Evolutionary conservation across 257 asterid genomes (phyloP).

Genomic region (Coffea canephora): DNA sequence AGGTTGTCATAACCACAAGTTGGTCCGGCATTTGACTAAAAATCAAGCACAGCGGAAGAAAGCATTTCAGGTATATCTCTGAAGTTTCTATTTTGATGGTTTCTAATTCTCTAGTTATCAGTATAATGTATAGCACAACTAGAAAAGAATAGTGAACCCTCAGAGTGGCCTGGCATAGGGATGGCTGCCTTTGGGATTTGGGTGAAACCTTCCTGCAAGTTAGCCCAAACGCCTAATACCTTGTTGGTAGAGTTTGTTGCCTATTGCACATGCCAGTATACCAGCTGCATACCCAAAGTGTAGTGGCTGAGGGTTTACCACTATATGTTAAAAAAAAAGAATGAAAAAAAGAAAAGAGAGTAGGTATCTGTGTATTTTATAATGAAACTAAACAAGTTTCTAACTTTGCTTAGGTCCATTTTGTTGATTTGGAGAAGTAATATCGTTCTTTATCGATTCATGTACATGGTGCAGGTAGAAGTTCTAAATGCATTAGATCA

Average conservation of each 20-base stretch:
- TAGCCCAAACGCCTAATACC: background rate
- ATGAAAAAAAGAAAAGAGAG: background rate
- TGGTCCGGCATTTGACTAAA: slow-evolving; percentile 16
- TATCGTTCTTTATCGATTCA: background rate
- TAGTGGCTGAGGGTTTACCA: background rate
- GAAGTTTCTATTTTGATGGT: background rate
- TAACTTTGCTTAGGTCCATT: too few relatives aligned
- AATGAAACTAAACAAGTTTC: background rate
- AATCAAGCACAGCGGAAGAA: slow-evolving; percentile 23
- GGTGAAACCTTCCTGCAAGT: background rate
- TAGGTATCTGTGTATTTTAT: background rate
- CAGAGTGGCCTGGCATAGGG: background rate
- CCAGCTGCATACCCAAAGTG: background rate
- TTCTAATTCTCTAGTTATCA: background rate
- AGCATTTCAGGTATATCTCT: slow-evolving; percentile 18
- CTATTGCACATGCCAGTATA: background rate
- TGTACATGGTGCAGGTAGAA: slow-evolving; percentile 12
- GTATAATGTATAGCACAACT: background rate
- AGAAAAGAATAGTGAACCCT: background rate
- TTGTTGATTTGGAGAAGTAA: background rate
- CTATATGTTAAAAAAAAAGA: background rate
- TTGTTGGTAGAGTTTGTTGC: background rate
- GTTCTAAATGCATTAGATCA: slow-evolving; percentile 36
- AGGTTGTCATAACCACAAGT: slow-evolving; percentile 29
- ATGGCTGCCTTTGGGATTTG: background rate